Conservation (phyloP, 257 asterid genomes). For the Solanum pimpinellifolium region DNA sequence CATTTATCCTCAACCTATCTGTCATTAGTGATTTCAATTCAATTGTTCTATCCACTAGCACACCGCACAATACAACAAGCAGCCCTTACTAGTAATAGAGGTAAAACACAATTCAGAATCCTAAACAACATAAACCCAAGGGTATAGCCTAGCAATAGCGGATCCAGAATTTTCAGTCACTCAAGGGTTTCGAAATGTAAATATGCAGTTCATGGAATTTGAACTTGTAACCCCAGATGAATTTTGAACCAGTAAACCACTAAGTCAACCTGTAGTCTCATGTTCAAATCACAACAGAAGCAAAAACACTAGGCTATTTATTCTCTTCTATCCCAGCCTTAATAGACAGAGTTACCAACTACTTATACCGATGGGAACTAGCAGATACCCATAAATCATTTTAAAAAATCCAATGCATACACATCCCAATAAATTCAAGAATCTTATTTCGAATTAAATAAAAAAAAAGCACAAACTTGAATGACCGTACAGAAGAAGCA, state of each 20-base stretch:
- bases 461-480: background rate
- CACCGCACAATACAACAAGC: background rate
- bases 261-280: background rate
- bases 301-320: background rate
- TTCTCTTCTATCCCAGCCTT: background rate
- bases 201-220: background rate
- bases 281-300: background rate
- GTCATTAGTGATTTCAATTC: background rate
- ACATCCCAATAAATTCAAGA: background rate
- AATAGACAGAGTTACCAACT: background rate
- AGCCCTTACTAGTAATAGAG: background rate
- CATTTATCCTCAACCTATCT: conserved; percentile 3
- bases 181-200: background rate
- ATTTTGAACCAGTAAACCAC: background rate
- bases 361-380: background rate
- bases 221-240: background rate
- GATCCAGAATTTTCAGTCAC: background rate
- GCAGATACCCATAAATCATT: background rate
- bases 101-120: background rate
- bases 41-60: background rate
- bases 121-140: background rate
- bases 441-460: background rate
- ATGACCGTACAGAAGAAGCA: background rate
- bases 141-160: background rate
- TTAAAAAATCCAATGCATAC: background rate